Percentiles rank a stretch among this genome's conserved stretches.
Evolutionary conservation across 1,139 yeast species (phyloP).

Genomic region (Taiozyma sp.): DNA sequence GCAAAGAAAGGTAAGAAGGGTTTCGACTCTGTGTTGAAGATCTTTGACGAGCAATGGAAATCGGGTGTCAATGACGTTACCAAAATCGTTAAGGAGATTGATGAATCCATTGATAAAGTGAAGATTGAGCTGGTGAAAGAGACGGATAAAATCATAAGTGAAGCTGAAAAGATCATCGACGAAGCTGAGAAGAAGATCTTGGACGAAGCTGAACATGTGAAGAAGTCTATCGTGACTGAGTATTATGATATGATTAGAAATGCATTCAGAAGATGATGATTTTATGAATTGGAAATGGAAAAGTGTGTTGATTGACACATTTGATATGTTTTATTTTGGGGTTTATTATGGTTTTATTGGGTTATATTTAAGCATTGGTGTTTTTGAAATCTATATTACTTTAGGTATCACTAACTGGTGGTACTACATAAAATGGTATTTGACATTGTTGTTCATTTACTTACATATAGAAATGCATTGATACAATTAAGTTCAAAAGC

Average conservation of each 20-base stretch:
- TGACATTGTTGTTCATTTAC: neutral
- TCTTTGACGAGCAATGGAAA: constrained; percentile 47
- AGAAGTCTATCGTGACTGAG: constrained; percentile 24
- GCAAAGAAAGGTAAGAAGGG: constrained; percentile 79
- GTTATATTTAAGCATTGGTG: neutral
- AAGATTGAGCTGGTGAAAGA: constrained; percentile 18
- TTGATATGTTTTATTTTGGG: no score
- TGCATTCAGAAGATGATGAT: constrained; percentile 24
- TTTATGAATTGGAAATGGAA: neutral
- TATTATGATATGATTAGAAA: constrained; percentile 26
- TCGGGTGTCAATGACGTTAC: constrained; percentile 26
- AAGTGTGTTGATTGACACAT: no score
- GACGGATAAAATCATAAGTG: constrained; percentile 15
- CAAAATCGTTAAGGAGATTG: constrained; percentile 27
- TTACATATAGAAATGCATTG: neutral
- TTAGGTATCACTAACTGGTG: neutral
- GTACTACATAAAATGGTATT: neutral
- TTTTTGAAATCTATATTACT: neutral
- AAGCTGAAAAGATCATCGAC: constrained; percentile 6
- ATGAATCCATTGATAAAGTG: constrained; percentile 21
- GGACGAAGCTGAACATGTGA: constrained; percentile 15
- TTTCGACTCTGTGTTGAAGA: constrained; percentile 69
- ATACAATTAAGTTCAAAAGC: no score
- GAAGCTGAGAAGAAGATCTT: constrained; percentile 8
- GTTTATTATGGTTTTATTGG: neutral